phyloP scores from a whole-genome alignment of 805 yeast genomes.

The Saccharomycopsis fodiens region DNA sequence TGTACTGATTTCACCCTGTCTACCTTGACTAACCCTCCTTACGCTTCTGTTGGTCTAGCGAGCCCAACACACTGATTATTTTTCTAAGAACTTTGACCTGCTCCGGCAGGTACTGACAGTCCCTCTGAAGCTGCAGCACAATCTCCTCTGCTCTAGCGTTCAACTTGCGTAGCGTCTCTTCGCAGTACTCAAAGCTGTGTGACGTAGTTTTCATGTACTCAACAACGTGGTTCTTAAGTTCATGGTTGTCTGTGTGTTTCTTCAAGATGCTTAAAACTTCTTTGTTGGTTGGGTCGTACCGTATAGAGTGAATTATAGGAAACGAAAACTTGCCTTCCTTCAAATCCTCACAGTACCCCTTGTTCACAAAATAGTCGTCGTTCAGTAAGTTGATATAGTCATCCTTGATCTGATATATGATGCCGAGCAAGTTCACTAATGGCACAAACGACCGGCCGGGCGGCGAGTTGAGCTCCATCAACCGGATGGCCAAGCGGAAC shows the following conservation, averaged over 20 bases:
- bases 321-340: constrained; percentile 86
- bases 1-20: too few relatives aligned
- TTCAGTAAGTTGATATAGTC: constrained; percentile 68
- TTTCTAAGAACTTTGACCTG: neutral
- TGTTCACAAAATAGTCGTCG: constrained; percentile 43
- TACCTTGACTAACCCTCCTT: too few relatives aligned
- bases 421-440: constrained; percentile 70
- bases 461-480: constrained; percentile 38
- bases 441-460: constrained; percentile 37
- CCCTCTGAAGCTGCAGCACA: constrained; percentile 21
- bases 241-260: constrained; percentile 42
- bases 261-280: constrained; percentile 44
- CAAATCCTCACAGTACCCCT: constrained; percentile 80
- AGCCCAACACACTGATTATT: neutral
- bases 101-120: neutral
- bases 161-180: constrained; percentile 26
- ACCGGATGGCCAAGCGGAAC: constrained; percentile 62
- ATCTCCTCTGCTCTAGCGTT: constrained; percentile 23
- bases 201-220: constrained; percentile 35
- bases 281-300: constrained; percentile 29
- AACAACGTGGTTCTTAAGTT: constrained; percentile 45
- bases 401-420: constrained; percentile 78
- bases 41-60: neutral
- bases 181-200: constrained; percentile 35
- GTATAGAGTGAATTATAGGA: constrained; percentile 67